Percentiles rank a stretch among this genome's conserved stretches.
Conservation (phyloP, 306 rosid species). For the Herpetospermum pedunculosum region DNA sequence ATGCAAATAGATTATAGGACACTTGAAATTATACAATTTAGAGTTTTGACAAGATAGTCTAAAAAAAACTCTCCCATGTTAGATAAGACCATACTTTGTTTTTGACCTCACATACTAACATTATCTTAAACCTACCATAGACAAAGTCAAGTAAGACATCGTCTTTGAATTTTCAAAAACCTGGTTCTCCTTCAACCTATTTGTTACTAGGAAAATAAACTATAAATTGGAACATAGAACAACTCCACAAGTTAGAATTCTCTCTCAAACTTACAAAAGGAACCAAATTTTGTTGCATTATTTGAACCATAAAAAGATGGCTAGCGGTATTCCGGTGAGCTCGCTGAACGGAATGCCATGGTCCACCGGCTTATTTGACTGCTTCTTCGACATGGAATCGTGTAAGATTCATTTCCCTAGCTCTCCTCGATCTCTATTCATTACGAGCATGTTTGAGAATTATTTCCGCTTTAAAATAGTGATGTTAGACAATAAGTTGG, state of each 20-base stretch:
- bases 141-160: neutral
- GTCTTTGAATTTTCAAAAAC: neutral
- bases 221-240: neutral
- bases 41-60: too few species aligned
- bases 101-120: neutral
- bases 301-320: neutral
- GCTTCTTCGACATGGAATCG: neutral
- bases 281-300: neutral
- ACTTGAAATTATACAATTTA: too few species aligned
- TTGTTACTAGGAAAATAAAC: neutral
- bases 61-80: too few species aligned
- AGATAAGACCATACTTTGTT: too few species aligned
- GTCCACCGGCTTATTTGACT: neutral
- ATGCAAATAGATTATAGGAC: too few species aligned
- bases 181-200: neutral
- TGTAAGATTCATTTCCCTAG: neutral
- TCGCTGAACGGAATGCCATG: neutral
- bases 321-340: neutral
- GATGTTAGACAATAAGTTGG: neutral
- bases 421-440: neutral
- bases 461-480: neutral
- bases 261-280: neutral
- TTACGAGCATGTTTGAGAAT: neutral
- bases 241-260: neutral
- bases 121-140: too few species aligned